These are phyloP conservation scores for Colletotrichum limetticola DNA, from an alignment of 2,329 filamentous ascomycete genomes.

Conservation along the genomic window DNA sequence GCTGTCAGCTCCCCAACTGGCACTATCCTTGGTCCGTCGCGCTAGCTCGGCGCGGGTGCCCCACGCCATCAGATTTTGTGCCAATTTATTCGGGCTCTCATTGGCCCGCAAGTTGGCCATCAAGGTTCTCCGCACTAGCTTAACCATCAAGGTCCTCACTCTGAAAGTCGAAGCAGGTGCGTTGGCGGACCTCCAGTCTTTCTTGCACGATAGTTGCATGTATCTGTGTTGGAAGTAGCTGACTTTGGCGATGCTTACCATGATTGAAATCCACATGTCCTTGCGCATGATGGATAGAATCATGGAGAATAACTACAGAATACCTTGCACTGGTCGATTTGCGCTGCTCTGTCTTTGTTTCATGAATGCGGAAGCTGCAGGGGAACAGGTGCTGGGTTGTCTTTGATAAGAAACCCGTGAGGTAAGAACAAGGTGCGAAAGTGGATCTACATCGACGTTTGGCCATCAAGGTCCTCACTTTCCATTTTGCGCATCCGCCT, in stretches of 20 bases:
- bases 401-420: slow-evolving; percentile 19
- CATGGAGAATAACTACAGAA: no score
- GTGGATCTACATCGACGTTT: slow-evolving; percentile 1
- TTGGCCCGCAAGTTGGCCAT: slow-evolving; percentile 17
- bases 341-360: background rate
- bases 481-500: slow-evolving; percentile 8
- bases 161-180: background rate
- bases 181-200: background rate
- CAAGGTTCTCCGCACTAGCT: slow-evolving; percentile 32
- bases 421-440: slow-evolving; percentile 18
- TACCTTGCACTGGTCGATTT: background rate
- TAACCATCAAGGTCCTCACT: slow-evolving; percentile 31
- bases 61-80: background rate
- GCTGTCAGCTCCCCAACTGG: slow-evolving; percentile 10
- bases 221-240: no score
- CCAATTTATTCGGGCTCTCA: background rate
- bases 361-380: background rate
- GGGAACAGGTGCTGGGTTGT: background rate
- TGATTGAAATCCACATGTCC: no score
- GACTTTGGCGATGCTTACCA: no score
- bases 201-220: background rate
- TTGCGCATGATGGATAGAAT: no score
- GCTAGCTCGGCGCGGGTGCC: background rate
- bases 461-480: slow-evolving; percentile 34
- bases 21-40: slow-evolving; percentile 16